A percentile compares a stretch with the other conserved stretches of the same genome.
These are phyloP conservation scores for Pseudoturritis turrita DNA, from an alignment of 345 rosid species.

Conservation along the genomic window DNA sequence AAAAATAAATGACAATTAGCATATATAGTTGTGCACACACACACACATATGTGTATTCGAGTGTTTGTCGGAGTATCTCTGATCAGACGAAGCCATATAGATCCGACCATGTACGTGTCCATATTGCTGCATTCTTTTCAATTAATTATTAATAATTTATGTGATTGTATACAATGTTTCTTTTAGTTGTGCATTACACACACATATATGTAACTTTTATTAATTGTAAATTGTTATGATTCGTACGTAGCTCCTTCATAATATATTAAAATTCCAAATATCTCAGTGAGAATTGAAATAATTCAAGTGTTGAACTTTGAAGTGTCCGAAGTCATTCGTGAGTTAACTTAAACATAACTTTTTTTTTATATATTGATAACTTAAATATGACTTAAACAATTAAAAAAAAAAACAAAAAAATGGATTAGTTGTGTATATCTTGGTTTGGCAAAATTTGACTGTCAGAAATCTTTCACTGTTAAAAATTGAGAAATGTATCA, in stretches of 20 bases:
- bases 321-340: background rate
- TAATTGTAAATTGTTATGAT: background rate
- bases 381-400: no score
- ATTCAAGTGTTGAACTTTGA: background rate
- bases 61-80: constrained; percentile 36
- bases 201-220: no score
- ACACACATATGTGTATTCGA: constrained; percentile 23
- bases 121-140: background rate
- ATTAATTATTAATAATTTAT: background rate
- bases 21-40: constrained; percentile 25
- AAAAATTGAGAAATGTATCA: background rate
- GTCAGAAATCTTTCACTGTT: constrained; percentile 6
- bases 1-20: background rate
- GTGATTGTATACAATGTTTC: background rate
- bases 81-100: constrained; percentile 34
- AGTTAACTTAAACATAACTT: background rate
- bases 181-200: background rate
- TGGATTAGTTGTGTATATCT: background rate
- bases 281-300: background rate
- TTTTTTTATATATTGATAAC: background rate
- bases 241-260: background rate
- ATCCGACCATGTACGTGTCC: constrained; percentile 31
- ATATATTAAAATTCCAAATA: background rate
- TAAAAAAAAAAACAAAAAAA: background rate
- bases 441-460: constrained; percentile 23